Conservation (phyloP, 306 rosid genomes). For the Quercus variabilis region DNA sequence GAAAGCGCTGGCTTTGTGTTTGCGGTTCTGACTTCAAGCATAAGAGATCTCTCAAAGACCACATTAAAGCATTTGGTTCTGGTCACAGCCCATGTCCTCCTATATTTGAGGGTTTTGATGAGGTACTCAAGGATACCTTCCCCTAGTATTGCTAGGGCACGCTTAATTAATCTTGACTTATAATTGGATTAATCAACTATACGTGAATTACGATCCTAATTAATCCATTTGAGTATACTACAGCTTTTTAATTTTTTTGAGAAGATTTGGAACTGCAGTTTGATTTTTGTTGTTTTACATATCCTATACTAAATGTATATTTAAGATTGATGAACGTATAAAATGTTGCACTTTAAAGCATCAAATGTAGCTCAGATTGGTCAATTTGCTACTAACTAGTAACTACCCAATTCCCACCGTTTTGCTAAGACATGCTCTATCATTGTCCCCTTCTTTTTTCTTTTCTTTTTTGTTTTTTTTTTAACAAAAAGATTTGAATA, state of each 20-base stretch:
- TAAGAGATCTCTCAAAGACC: conserved; percentile 69
- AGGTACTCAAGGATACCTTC: neutral
- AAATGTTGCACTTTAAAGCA: neutral
- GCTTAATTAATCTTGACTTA: too few relatives aligned
- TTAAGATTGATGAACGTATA: too few relatives aligned
- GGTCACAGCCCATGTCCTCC: conserved; percentile 49
- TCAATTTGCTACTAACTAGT: neutral
- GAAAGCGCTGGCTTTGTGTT: conserved; percentile 76
- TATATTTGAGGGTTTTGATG: conserved; percentile 11
- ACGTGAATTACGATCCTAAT: too few relatives aligned
- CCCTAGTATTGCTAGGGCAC: neutral
- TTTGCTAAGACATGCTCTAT: neutral
- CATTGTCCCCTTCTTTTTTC: neutral
- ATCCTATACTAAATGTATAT: too few relatives aligned
- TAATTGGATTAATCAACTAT: too few relatives aligned
- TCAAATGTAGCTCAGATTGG: neutral
- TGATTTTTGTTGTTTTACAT: too few relatives aligned
- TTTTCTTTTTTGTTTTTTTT: too few relatives aligned
- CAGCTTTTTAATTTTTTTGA: too few relatives aligned
- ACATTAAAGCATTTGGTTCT: conserved; percentile 62
- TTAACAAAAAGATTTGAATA: too few relatives aligned
- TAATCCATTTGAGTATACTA: too few relatives aligned
- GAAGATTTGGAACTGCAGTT: too few relatives aligned
- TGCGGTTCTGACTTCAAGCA: conserved; percentile 83
- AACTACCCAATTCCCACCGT: neutral